Evolutionary conservation across 257 asterid species (phyloP).

Genomic region (Lycium ferocissimum): DNA sequence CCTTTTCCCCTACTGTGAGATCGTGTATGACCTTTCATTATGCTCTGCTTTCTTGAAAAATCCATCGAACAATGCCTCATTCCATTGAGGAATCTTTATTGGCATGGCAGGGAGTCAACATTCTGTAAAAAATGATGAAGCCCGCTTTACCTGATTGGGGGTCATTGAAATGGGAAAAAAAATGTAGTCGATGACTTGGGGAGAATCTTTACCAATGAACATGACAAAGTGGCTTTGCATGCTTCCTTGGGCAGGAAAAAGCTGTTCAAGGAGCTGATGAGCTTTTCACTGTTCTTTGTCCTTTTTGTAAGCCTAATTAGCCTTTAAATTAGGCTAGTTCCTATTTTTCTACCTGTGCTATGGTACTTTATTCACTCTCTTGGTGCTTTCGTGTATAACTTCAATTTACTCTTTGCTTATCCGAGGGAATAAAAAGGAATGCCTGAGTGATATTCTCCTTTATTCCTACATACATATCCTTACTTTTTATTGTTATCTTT

Average conservation of each 20-base stretch:
- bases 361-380: neutral
- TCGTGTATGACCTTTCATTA: neutral
- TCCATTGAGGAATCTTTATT: neutral
- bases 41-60: neutral
- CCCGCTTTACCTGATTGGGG: neutral
- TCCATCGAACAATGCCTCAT: neutral
- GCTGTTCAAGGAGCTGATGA: conserved; percentile 16
- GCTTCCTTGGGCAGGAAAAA: conserved; percentile 16
- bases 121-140: neutral
- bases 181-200: neutral
- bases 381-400: neutral
- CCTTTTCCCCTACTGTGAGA: neutral
- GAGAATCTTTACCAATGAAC: neutral
- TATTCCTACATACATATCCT: neutral
- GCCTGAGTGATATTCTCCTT: neutral
- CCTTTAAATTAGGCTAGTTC: conserved; percentile 7
- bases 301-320: neutral
- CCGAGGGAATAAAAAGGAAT: neutral
- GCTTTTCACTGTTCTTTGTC: conserved; percentile 20
- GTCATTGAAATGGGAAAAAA: neutral
- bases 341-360: neutral
- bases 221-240: neutral
- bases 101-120: neutral
- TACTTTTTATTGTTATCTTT: neutral
- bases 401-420: neutral